Conservation (phyloP, 495 filamentous ascomycete genomes). For the Pyrenula massariospora region DNA sequence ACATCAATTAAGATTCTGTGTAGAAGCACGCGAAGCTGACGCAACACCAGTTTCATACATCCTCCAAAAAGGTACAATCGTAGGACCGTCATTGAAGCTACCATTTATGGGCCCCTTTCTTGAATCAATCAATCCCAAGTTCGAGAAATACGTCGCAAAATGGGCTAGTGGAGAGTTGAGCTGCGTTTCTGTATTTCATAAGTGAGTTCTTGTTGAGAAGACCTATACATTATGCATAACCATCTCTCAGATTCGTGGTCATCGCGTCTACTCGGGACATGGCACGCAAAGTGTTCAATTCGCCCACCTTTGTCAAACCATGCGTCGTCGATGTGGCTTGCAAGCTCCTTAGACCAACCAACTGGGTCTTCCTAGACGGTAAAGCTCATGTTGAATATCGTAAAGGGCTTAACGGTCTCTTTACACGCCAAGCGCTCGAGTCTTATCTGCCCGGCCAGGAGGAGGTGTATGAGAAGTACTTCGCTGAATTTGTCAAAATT, state of each 20-base stretch:
- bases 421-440: conserved; percentile 82
- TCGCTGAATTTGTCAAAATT: conserved; percentile 61
- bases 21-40: conserved; percentile 1
- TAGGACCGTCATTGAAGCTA: conserved; percentile 70
- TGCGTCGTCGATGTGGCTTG: conserved; percentile 93
- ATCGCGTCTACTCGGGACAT: conserved; percentile 94
- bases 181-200: conserved; percentile 98
- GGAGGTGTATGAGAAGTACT: conserved; percentile 82
- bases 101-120: conserved; percentile 97
- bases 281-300: conserved; percentile 95
- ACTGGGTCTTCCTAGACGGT: conserved; percentile 98
- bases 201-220: conserved; percentile 44
- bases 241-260: conserved; percentile 69
- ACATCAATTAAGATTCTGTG: not conserved
- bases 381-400: conserved; percentile 93
- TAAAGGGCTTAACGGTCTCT: conserved; percentile 89
- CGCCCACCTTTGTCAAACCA: conserved; percentile 82
- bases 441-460: conserved; percentile 86
- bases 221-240: conserved; percentile 8
- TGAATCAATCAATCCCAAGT: conserved; percentile 82
- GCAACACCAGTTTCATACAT: conserved; percentile 64
- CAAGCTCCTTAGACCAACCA: conserved; percentile 82
- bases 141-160: conserved; percentile 80
- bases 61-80: conserved; percentile 73
- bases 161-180: conserved; percentile 85